A percentile compares a stretch with the other conserved stretches of the same genome.
Conservation (phyloP, 2,329 filamentous ascomycete genomes). For the Rutstroemia sp. region DNA sequence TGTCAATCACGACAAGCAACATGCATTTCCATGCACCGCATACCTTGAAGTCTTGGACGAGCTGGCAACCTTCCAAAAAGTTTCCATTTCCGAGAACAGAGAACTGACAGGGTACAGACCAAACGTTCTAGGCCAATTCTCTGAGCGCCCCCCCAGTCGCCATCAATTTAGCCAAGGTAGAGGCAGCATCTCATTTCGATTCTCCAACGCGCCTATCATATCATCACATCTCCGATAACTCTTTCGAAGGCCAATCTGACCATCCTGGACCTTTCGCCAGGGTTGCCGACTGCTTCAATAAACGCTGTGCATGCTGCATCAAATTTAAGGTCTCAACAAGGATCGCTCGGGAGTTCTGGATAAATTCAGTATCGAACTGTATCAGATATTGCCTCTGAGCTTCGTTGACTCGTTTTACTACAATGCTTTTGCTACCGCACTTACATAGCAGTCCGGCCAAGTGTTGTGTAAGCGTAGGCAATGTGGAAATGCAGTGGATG, state of each 20-base stretch:
- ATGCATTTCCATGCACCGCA: background rate
- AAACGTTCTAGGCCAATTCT: background rate
- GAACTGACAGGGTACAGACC: background rate
- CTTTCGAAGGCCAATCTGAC: background rate
- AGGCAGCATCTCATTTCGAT: slow-evolving; percentile 1
- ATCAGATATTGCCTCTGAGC: background rate
- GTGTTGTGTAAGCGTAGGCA: background rate
- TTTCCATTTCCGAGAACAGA: background rate
- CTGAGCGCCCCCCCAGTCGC: background rate
- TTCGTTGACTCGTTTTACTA: background rate
- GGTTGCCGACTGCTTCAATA: slow-evolving; percentile 8
- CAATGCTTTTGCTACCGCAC: background rate
- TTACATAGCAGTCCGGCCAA: background rate
- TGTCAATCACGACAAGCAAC: background rate
- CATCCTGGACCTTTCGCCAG: background rate
- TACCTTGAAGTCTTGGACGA: background rate
- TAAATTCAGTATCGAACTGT: background rate
- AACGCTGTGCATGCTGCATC: slow-evolving; percentile 11
- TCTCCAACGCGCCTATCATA: slow-evolving; percentile 8
- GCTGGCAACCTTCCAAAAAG: background rate
- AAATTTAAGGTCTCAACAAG: slow-evolving; percentile 8
- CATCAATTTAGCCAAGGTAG: background rate
- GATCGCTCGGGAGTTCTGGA: background rate
- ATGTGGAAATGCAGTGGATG: background rate
- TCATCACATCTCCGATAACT: background rate